A percentile compares a stretch with the other conserved stretches of the same genome.
Conservation (phyloP, 2,329 filamentous ascomycete genomes). For the Fusarium nanum region DNA sequence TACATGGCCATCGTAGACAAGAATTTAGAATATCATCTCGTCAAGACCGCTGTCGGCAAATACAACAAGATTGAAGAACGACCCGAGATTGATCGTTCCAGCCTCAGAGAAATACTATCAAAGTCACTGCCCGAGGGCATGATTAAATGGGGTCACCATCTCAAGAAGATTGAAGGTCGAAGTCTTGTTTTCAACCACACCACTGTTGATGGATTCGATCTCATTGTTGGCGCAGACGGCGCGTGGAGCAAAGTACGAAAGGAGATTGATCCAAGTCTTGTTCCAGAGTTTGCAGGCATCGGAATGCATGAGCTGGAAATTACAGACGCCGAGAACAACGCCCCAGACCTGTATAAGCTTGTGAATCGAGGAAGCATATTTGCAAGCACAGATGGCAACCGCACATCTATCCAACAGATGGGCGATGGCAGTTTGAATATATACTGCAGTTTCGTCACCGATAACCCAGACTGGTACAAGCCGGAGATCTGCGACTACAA, state of each 20-base stretch:
- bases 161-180: conserved; percentile 53
- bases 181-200: conserved; percentile 55
- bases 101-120: conserved; percentile 58
- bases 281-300: conserved; percentile 61
- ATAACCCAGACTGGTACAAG: conserved; percentile 53
- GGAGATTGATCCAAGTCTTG: conserved; percentile 50
- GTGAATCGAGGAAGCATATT: conserved; percentile 63
- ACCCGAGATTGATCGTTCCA: conserved; percentile 65
- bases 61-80: conserved; percentile 50
- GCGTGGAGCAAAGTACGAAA: conserved; percentile 53
- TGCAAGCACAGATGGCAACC: conserved; percentile 55
- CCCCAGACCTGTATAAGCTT: conserved; percentile 57
- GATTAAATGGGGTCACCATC: conserved; percentile 60
- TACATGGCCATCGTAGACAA: conserved; percentile 60
- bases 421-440: conserved; percentile 62
- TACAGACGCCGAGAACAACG: conserved; percentile 54
- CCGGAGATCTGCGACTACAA: conserved; percentile 58
- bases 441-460: conserved; percentile 53
- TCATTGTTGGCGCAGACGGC: conserved; percentile 53
- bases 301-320: conserved; percentile 57
- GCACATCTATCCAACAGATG: conserved; percentile 55
- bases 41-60: conserved; percentile 40
- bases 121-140: conserved; percentile 58
- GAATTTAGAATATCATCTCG: conserved; percentile 51
- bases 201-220: conserved; percentile 53